Conservation (phyloP, 202 grass and related monocot species). For the Hordeum pubiflorum region DNA sequence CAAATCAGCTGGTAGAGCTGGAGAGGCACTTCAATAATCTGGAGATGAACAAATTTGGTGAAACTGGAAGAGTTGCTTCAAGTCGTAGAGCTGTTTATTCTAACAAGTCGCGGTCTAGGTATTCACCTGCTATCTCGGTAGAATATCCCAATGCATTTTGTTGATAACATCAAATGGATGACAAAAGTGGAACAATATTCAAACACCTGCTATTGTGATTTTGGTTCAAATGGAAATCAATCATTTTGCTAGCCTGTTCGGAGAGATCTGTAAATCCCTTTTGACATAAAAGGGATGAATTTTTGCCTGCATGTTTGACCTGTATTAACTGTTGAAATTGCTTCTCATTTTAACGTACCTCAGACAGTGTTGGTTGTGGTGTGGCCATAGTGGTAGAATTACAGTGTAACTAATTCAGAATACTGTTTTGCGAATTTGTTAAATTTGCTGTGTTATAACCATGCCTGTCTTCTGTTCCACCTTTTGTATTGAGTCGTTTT, state of each 20-base stretch:
- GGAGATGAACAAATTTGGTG: slow-evolving; percentile 85
- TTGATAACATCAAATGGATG: slow-evolving; percentile 20
- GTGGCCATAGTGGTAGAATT: background rate
- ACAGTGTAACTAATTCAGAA: background rate
- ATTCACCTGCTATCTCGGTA: slow-evolving; percentile 18
- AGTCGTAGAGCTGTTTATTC: slow-evolving; percentile 49
- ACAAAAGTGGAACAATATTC: slow-evolving; percentile 4
- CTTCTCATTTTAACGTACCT: slow-evolving; percentile 8
- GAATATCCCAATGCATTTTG: slow-evolving; percentile 17
- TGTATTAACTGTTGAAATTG: slow-evolving; percentile 2
- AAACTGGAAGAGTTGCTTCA: slow-evolving; percentile 56
- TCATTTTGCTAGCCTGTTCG: background rate
- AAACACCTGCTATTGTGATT: background rate
- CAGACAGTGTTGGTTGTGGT: background rate
- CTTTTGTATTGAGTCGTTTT: background rate
- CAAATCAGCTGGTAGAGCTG: slow-evolving; percentile 75
- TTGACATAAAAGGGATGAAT: background rate
- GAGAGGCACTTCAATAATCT: slow-evolving; percentile 95
- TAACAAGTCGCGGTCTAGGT: slow-evolving; percentile 55
- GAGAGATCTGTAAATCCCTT: background rate
- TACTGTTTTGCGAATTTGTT: background rate
- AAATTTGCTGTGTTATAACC: background rate
- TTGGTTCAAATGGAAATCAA: background rate
- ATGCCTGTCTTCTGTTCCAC: background rate
- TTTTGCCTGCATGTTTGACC: background rate